These are phyloP conservation scores for Lentinula detonsa DNA, from an alignment of 768 basidiomycete species.

Conservation along the genomic window DNA sequence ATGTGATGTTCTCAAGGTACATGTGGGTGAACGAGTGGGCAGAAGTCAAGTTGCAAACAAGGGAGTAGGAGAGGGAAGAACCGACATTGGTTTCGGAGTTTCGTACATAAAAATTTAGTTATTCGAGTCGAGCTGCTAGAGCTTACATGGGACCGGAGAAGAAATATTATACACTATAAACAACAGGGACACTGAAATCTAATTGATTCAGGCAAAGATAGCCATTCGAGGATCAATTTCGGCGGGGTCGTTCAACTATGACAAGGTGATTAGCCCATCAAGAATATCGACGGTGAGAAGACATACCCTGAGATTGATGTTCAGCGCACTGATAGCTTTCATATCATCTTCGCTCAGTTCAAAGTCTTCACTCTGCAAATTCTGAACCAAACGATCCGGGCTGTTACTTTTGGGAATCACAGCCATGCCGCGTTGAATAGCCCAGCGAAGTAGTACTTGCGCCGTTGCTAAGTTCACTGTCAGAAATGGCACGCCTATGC, in stretches of 20 bases:
- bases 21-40: conserved; percentile 92
- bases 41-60: conserved; percentile 35
- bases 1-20: conserved; percentile 74
- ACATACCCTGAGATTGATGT: conserved; percentile 56
- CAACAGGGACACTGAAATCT: neutral
- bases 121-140: neutral
- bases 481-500: neutral
- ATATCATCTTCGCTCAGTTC: conserved; percentile 43
- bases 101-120: neutral
- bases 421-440: conserved; percentile 66
- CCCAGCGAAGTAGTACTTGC: conserved; percentile 76
- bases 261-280: neutral
- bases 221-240: conserved; percentile 59
- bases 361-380: conserved; percentile 46
- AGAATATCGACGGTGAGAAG: neutral
- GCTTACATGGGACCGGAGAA: neutral
- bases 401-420: conserved; percentile 72
- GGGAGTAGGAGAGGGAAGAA: neutral
- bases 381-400: conserved; percentile 40
- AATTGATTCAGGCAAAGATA: conserved; percentile 56
- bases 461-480: conserved; percentile 33
- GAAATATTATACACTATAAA: neutral
- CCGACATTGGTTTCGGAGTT: no score
- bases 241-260: conserved; percentile 64
- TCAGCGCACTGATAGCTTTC: conserved; percentile 39